Conservation (phyloP, 2,329 filamentous ascomycete species). For the Chalaropsis thielavioides region DNA sequence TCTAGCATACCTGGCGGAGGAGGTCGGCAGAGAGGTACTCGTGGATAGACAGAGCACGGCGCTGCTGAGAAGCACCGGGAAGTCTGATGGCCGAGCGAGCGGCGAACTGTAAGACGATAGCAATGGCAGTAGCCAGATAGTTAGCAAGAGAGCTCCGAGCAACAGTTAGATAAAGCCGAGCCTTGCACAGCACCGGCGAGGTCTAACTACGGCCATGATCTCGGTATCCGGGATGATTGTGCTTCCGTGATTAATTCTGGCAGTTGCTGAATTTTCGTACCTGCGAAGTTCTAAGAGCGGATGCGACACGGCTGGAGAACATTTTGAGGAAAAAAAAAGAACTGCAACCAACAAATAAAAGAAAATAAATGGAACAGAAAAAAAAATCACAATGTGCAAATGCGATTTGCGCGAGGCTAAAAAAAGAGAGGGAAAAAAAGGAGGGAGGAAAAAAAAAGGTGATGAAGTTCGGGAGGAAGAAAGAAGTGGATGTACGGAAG, state of each 20-base stretch:
- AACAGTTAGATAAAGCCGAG: slow-evolving; percentile 14
- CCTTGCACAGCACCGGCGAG: slow-evolving; percentile 15
- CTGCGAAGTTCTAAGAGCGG: slow-evolving; percentile 16
- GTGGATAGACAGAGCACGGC: slow-evolving; percentile 86
- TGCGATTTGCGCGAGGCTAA: slow-evolving; percentile 18
- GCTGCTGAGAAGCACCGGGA: slow-evolving; percentile 60
- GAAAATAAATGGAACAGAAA: slow-evolving; percentile 9
- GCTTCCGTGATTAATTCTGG: not conserved
- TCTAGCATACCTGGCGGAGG: slow-evolving; percentile 49
- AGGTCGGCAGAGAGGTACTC: slow-evolving; percentile 95
- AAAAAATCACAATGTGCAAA: slow-evolving; percentile 13
- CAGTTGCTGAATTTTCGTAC: not conserved
- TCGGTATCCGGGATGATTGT: not conserved
- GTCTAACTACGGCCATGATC: not conserved
- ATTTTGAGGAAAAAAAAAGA: slow-evolving; percentile 18
- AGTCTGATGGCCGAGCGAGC: slow-evolving; percentile 37
- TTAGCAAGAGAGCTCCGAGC: slow-evolving; percentile 14
- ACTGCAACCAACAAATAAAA: slow-evolving; percentile 15
- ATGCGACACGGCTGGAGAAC: slow-evolving; percentile 18
- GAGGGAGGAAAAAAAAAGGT: slow-evolving; percentile 8
- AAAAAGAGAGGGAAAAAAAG: slow-evolving; percentile 10
- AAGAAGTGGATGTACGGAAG: slow-evolving; percentile 16
- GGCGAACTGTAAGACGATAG: slow-evolving; percentile 20
- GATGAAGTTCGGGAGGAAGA: slow-evolving; percentile 16
- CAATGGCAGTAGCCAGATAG: slow-evolving; percentile 8